Conservation (phyloP, 768 basidiomycete species). For the Leccinum broughii region DNA sequence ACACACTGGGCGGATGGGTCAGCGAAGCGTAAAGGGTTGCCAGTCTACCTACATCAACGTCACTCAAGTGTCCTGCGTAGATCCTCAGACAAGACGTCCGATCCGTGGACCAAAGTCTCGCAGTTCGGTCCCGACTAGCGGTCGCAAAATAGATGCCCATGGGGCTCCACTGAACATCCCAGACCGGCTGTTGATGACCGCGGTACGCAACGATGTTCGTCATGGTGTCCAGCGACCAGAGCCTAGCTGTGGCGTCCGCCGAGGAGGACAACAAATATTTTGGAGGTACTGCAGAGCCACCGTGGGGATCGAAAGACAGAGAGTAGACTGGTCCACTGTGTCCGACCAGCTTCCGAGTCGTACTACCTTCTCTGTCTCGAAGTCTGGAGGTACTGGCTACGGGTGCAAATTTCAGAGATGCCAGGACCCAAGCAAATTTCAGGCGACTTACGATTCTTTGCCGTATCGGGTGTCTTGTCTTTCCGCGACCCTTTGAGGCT, state of each 20-base stretch:
- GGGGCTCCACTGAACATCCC: constrained; percentile 99
- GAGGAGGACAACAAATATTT: constrained; percentile 89
- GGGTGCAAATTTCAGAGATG: constrained; percentile 5
- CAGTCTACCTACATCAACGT: constrained; percentile 81
- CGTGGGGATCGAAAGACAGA: constrained; percentile 88
- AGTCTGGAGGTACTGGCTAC: constrained; percentile 59
- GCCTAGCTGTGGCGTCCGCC: constrained; percentile 84
- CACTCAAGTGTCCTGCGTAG: constrained; percentile 94
- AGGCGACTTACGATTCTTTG: constrained; percentile 64
- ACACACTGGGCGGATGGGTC: constrained; percentile 63
- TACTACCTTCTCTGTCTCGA: constrained; percentile 72
- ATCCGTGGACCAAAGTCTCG: constrained; percentile 95
- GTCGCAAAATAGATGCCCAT: constrained; percentile 99
- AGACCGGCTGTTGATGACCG: constrained; percentile 95
- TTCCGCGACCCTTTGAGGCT: constrained; percentile 75
- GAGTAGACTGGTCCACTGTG: constrained; percentile 97
- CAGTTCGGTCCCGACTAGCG: constrained; percentile 90
- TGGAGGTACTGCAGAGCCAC: constrained; percentile 84
- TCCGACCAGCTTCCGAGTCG: constrained; percentile 93
- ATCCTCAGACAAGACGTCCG: constrained; percentile 81
- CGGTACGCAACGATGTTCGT: constrained; percentile 91
- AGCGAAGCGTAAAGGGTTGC: constrained; percentile 1
- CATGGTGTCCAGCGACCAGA: constrained; percentile 97
- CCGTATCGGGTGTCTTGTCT: constrained; percentile 65
- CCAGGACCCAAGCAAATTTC: neutral